Evolutionary conservation across 164 flowering plant species (phyloP).

Genomic region (Kalanchoe fedtschenkoi): DNA sequence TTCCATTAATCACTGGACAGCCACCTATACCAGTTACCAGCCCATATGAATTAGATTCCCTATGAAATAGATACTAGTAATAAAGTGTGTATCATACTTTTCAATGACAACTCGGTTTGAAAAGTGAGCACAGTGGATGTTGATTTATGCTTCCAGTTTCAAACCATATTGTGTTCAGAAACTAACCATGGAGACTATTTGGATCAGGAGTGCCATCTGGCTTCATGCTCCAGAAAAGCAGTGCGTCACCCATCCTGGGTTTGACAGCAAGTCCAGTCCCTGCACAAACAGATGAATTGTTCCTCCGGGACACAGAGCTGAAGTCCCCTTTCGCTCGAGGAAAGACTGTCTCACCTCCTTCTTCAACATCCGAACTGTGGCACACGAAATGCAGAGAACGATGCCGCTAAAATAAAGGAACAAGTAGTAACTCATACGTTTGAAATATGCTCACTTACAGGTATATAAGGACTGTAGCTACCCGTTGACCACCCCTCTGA

Average conservation of each 20-base stretch:
- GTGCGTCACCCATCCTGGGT: conserved; percentile 85
- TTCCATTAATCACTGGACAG: conserved; percentile 53
- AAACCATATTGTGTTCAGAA: neutral
- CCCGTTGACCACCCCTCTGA: conserved; percentile 77
- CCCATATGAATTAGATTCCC: no score
- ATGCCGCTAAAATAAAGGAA: no score
- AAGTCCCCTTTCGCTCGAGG: conserved; percentile 11
- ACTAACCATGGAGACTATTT: conserved; percentile 78
- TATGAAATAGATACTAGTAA: no score
- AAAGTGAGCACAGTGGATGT: no score
- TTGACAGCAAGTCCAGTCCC: conserved; percentile 65
- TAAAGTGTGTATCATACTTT: no score
- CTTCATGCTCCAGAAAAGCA: conserved; percentile 93
- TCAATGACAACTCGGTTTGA: no score
- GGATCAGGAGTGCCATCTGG: conserved; percentile 86
- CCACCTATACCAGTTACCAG: conserved; percentile 26
- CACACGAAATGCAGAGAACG: neutral
- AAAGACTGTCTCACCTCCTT: neutral
- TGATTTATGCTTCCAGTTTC: no score
- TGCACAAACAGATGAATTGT: no score
- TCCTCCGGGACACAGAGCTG: no score
- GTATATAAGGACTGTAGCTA: conserved; percentile 89
- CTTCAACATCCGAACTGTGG: neutral
- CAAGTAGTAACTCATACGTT: no score
- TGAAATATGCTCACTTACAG: conserved; percentile 33